Percentiles rank a stretch among this genome's conserved stretches.
phyloP scores from a whole-genome alignment of 1,284 basidiomycete species.

The Ceratobasidium sp. region DNA sequence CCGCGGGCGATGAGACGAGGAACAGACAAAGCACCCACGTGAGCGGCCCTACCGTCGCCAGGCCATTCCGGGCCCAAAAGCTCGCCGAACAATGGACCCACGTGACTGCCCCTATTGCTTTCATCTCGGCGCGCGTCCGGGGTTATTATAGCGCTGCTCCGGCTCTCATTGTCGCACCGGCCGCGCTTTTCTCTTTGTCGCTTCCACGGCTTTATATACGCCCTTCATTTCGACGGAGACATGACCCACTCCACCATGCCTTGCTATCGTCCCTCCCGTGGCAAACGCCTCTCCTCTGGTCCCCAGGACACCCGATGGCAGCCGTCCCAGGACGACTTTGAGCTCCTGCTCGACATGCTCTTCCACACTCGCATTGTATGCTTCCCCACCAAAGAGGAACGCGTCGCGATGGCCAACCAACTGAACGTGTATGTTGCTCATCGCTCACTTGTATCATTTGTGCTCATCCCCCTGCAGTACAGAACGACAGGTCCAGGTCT shows the following conservation, averaged over 20 bases:
- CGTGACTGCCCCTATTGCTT: slow-evolving; percentile 39
- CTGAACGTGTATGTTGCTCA: slow-evolving; percentile 39
- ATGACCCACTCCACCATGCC: slow-evolving; percentile 43
- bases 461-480: slow-evolving; percentile 31
- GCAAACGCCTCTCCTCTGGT: slow-evolving; percentile 38
- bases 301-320: slow-evolving; percentile 44
- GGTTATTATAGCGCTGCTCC: slow-evolving; percentile 17
- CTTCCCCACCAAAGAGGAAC: slow-evolving; percentile 44
- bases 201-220: slow-evolving; percentile 20
- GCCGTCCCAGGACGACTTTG: slow-evolving; percentile 44
- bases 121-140: slow-evolving; percentile 40
- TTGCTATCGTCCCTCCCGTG: slow-evolving; percentile 42
- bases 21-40: slow-evolving; percentile 41
- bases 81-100: slow-evolving; percentile 45
- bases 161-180: slow-evolving; percentile 31
- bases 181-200: slow-evolving; percentile 32
- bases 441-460: slow-evolving; percentile 7
- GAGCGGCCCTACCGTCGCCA: slow-evolving; percentile 9
- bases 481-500: slow-evolving; percentile 43
- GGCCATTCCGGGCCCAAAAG: slow-evolving; percentile 22
- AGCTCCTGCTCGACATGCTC: slow-evolving; percentile 44
- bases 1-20: slow-evolving; percentile 18
- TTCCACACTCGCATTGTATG: slow-evolving; percentile 43
- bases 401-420: slow-evolving; percentile 41
- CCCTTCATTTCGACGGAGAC: slow-evolving; percentile 38